These are phyloP conservation scores for Colletotrichum simmondsii DNA, from an alignment of 2,329 filamentous ascomycete species.

Conservation along the genomic window DNA sequence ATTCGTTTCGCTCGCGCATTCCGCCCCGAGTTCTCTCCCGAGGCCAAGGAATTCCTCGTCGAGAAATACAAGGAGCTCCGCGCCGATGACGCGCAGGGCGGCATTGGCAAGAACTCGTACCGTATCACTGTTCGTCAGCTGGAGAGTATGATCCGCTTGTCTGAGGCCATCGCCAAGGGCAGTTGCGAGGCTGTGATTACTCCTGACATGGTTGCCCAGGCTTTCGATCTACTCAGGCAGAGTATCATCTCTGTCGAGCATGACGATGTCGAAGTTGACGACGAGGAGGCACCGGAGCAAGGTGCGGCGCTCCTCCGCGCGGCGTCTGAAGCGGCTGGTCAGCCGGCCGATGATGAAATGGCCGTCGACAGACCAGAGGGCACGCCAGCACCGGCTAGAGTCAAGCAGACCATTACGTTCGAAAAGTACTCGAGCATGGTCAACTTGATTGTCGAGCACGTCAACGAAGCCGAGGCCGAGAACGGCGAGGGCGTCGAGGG, in stretches of 20 bases:
- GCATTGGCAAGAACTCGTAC: constrained; percentile 94
- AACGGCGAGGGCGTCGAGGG: constrained; percentile 86
- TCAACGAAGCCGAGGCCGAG: constrained; percentile 83
- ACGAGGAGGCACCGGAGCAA: constrained; percentile 64
- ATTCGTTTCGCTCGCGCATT: constrained; percentile 97
- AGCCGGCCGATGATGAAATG: constrained; percentile 61
- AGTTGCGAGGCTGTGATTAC: constrained; percentile 95
- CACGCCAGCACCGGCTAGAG: constrained; percentile 53
- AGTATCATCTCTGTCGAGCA: constrained; percentile 98
- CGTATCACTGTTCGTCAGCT: constrained; percentile 96
- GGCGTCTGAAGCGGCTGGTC: constrained; percentile 52
- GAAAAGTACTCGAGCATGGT: constrained; percentile 95
- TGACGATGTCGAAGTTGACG: constrained; percentile 94
- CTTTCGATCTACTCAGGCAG: constrained; percentile 89
- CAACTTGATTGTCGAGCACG: constrained; percentile 83
- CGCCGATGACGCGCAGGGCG: constrained; percentile 92
- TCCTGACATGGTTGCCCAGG: constrained; percentile 87
- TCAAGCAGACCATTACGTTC: constrained; percentile 90
- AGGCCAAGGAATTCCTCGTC: constrained; percentile 87
- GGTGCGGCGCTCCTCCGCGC: constrained; percentile 55
- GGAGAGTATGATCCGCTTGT: constrained; percentile 94
- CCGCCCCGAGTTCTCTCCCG: constrained; percentile 89
- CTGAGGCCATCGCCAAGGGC: constrained; percentile 97
- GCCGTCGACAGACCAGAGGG: constrained; percentile 47
- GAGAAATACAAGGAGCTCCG: constrained; percentile 95